These are phyloP conservation scores for Penicillium lagena DNA, from an alignment of 495 filamentous ascomycete genomes.

Conservation along the genomic window DNA sequence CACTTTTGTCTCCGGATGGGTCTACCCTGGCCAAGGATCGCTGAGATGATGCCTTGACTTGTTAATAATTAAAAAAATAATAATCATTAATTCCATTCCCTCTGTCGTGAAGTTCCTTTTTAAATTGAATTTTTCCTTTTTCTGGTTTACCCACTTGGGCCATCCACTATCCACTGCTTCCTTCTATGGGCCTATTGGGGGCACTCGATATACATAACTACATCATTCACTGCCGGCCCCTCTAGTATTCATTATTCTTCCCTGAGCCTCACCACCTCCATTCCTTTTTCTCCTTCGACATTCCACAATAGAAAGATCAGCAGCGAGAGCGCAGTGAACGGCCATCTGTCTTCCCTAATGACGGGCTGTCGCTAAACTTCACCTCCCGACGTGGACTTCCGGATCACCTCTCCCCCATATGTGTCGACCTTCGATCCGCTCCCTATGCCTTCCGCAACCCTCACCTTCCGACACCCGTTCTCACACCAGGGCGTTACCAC, in stretches of 20 bases:
- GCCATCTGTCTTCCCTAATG: constrained; percentile 2
- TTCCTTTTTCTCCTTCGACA: no score
- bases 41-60: constrained; percentile 39
- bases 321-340: neutral
- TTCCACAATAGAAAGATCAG: no score
- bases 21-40: no score
- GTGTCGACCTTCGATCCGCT: constrained; percentile 12
- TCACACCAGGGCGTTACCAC: no score
- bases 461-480: neutral
- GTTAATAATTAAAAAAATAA: constrained; percentile 21
- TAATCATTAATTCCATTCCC: constrained; percentile 10
- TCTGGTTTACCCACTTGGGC: no score
- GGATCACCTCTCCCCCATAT: neutral
- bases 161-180: neutral
- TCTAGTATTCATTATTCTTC: no score
- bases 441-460: constrained; percentile 34
- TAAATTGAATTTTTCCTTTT: constrained; percentile 4
- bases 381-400: no score
- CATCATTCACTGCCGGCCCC: no score
- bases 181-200: no score
- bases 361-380: no score
- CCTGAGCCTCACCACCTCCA: no score
- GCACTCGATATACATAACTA: no score
- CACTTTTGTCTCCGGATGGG: constrained; percentile 27
- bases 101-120: constrained; percentile 19